Evolutionary conservation across 345 rosid genomes (phyloP), one percentile per base, ranked within the genome.

Genomic region (Brassica rapa): DNA sequence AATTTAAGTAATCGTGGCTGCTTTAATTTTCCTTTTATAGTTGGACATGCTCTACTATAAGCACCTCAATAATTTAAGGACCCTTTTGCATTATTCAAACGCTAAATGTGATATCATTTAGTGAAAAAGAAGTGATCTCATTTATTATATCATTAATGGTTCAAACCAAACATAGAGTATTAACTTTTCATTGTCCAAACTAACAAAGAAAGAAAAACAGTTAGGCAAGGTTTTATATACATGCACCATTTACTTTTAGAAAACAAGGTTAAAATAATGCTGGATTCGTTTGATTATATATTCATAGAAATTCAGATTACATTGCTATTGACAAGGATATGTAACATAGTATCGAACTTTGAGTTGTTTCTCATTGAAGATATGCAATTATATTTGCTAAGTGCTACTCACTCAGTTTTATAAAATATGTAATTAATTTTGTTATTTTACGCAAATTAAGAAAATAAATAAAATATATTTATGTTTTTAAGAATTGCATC

Each of bases 101-200:
- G 49, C 59, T 70, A 39, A 63, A 64, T 71, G 76, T 71, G 72
- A 71, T 65, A 33, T 51, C 57, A 61, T 61, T 70, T 32, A 62
- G 63, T 70, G 70, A 51, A 62, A 76, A 69, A 29, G 0, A 37
- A 16, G 76, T 64, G 71, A 71, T 71, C 55, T 66, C 82, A 79
- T 73, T 79, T 79, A 79, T 56, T 79, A 59, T 61, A 35, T 21
- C 82, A 67, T 67, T 33, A 73, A 73, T 73, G 61, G 3, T 67
- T 61, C 72, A 77, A 77, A 71, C 78, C 78, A 73, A 72, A 78
- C 81, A 64, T 6, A 53, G 7, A 51, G 59, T 53, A 64, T 65
- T 65, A 35, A 39, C 67, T 25, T 65, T 41, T 65, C 72, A 29
- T 8, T 78, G 10, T 57, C 77, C 72, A 78, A 78, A 71, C 77